These are phyloP conservation scores for Ochromonas danica DNA, from an alignment of 108 stramenopile species.

Conservation along the genomic window DNA sequence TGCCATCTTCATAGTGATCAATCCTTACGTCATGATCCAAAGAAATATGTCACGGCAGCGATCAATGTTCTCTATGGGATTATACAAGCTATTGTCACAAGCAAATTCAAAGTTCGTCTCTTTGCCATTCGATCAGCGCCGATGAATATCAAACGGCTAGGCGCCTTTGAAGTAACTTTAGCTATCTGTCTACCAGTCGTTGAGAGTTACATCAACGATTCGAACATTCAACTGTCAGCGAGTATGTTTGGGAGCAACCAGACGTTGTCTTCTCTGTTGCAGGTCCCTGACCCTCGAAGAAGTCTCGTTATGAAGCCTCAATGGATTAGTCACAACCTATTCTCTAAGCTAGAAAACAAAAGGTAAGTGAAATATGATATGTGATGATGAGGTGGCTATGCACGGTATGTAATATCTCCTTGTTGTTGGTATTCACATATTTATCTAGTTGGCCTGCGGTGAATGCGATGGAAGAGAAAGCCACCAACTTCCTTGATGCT, in stretches of 20 bases:
- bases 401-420: not conserved
- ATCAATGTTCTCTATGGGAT: not conserved
- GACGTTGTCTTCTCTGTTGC: not conserved
- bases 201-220: not conserved
- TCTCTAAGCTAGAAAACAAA: not conserved
- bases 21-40: not conserved
- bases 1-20: not conserved
- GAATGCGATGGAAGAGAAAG: not conserved
- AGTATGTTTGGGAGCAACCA: not conserved
- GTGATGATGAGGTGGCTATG: too few relatives aligned
- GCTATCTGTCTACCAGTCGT: not conserved
- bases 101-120: not conserved
- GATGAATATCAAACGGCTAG: not conserved
- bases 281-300: not conserved
- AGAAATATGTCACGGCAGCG: not conserved
- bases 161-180: not conserved
- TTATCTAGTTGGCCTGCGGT: not conserved
- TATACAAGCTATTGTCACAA: not conserved
- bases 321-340: not conserved
- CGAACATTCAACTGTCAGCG: not conserved
- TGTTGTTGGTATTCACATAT: not conserved
- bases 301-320: not conserved
- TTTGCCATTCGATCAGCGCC: not conserved
- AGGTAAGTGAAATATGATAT: not conserved
- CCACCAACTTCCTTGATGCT: not conserved